Conservation (phyloP, 306 rosid genomes). For the Inga oerstediana region DNA sequence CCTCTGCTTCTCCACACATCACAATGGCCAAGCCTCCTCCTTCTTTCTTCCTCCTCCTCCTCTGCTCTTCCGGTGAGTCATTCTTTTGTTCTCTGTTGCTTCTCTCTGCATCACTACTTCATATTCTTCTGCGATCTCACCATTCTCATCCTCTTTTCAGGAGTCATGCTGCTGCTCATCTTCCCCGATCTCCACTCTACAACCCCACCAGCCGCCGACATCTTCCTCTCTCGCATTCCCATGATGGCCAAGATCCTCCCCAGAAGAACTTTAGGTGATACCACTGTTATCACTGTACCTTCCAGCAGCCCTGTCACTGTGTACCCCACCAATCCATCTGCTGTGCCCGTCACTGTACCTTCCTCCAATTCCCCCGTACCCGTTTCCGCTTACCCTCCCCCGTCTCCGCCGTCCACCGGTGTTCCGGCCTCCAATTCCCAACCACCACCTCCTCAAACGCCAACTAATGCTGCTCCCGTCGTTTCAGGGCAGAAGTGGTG, state of each 20-base stretch:
- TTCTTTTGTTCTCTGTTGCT: neutral
- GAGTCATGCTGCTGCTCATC: slow-evolving; percentile 51
- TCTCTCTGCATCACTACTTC: neutral
- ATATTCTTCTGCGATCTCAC: slow-evolving; percentile 19
- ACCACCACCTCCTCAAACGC: slow-evolving; percentile 63
- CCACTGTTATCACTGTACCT: slow-evolving; percentile 72
- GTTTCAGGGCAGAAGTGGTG: slow-evolving; percentile 82
- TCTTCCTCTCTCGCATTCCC: slow-evolving; percentile 12
- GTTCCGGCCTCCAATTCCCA: slow-evolving; percentile 61
- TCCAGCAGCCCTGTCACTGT: slow-evolving; percentile 62
- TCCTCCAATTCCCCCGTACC: slow-evolving; percentile 57
- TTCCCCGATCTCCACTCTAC: slow-evolving; percentile 36
- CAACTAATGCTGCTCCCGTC: slow-evolving; percentile 47
- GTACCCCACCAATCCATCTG: slow-evolving; percentile 57
- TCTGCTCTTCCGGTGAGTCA: slow-evolving; percentile 55
- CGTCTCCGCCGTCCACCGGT: slow-evolving; percentile 36
- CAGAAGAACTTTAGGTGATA: slow-evolving; percentile 47
- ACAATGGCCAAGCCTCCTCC: slow-evolving; percentile 52
- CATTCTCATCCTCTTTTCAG: slow-evolving; percentile 37
- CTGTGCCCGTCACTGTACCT: slow-evolving; percentile 57
- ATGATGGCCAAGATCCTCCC: slow-evolving; percentile 26
- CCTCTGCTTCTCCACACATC: slow-evolving; percentile 19
- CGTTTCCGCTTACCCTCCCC: slow-evolving; percentile 64
- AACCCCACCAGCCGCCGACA: slow-evolving; percentile 28
- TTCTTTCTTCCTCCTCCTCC: slow-evolving; percentile 34